Conservation (phyloP, 2,329 filamentous ascomycete species). For the Juglanconis juglandina region DNA sequence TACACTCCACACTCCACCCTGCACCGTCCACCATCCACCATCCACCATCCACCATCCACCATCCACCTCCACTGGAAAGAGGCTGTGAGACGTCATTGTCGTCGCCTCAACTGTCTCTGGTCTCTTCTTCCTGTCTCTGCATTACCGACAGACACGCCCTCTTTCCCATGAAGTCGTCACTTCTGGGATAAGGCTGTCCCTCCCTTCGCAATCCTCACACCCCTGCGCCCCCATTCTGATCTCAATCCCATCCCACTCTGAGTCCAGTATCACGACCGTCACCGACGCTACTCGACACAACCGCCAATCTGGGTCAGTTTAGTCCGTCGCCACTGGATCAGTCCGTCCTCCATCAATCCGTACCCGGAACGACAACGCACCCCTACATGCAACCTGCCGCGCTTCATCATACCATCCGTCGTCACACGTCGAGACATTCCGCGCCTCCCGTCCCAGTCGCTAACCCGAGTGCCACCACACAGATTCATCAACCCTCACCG, state of each 20-base stretch:
- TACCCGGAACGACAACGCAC: constrained; percentile 7
- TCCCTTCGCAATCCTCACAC: constrained; percentile 1
- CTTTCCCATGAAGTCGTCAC: constrained; percentile 15
- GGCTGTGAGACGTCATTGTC: constrained; percentile 3
- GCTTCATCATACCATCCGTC: constrained; percentile 4
- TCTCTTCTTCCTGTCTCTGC: not conserved
- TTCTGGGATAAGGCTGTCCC: constrained; percentile 14
- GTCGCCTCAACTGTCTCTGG: not conserved
- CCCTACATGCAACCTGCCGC: constrained; percentile 5
- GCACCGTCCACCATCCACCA: not conserved
- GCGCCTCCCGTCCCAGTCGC: constrained; percentile 33
- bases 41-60: not conserved
- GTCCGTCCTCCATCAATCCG: not conserved
- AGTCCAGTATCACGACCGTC: not conserved
- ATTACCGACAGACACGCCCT: constrained; percentile 1
- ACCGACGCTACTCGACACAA: not conserved
- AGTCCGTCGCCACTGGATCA: not conserved
- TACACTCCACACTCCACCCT: not conserved
- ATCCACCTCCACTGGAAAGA: constrained; percentile 10
- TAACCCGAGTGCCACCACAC: constrained; percentile 4
- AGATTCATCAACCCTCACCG: constrained; percentile 50
- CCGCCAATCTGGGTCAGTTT: constrained; percentile 15
- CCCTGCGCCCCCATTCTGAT: not conserved
- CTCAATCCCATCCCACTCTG: not conserved
- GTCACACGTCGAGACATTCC: constrained; percentile 9